Conservation (phyloP, 1,284 basidiomycete species). For the Sanghuangporus weigelae region DNA sequence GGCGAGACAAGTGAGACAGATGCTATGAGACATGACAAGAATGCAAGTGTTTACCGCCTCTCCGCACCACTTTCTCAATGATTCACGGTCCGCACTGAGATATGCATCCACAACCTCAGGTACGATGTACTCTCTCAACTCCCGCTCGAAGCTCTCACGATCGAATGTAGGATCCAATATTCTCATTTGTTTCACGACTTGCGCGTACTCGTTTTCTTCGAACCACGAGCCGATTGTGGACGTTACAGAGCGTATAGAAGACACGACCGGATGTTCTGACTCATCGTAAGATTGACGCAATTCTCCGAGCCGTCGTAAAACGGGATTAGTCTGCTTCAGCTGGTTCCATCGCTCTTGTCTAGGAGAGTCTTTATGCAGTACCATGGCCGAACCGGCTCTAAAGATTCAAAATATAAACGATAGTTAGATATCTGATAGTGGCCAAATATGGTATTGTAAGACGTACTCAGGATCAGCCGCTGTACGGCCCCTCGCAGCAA, state of each 20-base stretch:
- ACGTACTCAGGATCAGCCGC: slow-evolving; percentile 77
- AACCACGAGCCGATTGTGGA: slow-evolving; percentile 85
- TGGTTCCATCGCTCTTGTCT: slow-evolving; percentile 73
- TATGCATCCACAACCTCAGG: slow-evolving; percentile 98
- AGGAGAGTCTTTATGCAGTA: slow-evolving; percentile 77
- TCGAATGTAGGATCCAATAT: slow-evolving; percentile 84
- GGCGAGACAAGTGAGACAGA: neutral
- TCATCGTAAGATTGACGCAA: slow-evolving; percentile 81
- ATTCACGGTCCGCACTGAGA: slow-evolving; percentile 81
- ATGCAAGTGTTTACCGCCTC: slow-evolving; percentile 76
- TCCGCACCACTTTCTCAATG: slow-evolving; percentile 88
- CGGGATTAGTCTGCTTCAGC: slow-evolving; percentile 69
- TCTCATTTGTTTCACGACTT: slow-evolving; percentile 86
- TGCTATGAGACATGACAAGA: neutral
- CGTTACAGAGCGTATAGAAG: slow-evolving; percentile 79
- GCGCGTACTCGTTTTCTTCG: slow-evolving; percentile 97
- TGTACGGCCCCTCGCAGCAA: slow-evolving; percentile 43
- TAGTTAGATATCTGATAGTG: neutral
- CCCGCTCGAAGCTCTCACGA: slow-evolving; percentile 83
- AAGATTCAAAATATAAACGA: neutral
- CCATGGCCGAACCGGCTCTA: slow-evolving; percentile 82
- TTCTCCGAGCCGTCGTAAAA: slow-evolving; percentile 56
- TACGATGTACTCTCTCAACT: slow-evolving; percentile 94
- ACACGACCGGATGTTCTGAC: slow-evolving; percentile 88
- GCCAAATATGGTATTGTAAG: slow-evolving; percentile 5